Evolutionary conservation across 2,329 filamentous ascomycete species (phyloP), one percentile per base, ranked within the genome.

Genomic region (Coniella lustricola): DNA sequence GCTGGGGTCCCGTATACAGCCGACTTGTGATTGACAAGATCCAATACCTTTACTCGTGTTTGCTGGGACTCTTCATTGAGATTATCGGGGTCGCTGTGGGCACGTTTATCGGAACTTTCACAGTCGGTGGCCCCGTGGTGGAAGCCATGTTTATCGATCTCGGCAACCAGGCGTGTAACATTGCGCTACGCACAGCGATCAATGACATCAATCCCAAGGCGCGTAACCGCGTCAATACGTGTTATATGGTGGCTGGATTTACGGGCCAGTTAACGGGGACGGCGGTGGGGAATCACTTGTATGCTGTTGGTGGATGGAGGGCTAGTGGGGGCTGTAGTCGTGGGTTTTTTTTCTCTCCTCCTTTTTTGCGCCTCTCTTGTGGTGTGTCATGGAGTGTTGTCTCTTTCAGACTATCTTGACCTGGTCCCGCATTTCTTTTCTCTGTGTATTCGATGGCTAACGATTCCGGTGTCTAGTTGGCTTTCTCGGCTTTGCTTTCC

Each of bases 171-270:
- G 85, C 81, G 1, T 74, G 79, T 1, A 85, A 90, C 61, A 85
- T 89, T 29, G 84, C 84, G 1, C 90, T 90, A 57, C 70, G 87
- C 0, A 73, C 75, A 0, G 74, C 79, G 3, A 85, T 93, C 17
- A 90, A 87, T 57, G 67, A 70, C 1, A 80, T 91, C 18, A 83
- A 85, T 46, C 81, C 86, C 0, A 82, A 79, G 51, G 82, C 82
- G 0, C 68, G 85, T 4, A 93, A 90, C 64, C 67, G 87, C 3
- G 76, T 91, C 20, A 93, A 93, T 60, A 90, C 87, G 0, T 85
- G 82, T 1, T 93, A 89, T 59, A 93, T 91, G 87, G 74, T 90
- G 0, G 74, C 76, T 7, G 81, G 79, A 0, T 91, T 91, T 58
- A 80, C 76, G 22, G 87, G 87, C 0, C 87, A 93, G 67, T 57